Evolutionary conservation across 495 filamentous ascomycete genomes (phyloP), one percentile per base, ranked within the genome.

Genomic region (Penicillium coprophilum): DNA sequence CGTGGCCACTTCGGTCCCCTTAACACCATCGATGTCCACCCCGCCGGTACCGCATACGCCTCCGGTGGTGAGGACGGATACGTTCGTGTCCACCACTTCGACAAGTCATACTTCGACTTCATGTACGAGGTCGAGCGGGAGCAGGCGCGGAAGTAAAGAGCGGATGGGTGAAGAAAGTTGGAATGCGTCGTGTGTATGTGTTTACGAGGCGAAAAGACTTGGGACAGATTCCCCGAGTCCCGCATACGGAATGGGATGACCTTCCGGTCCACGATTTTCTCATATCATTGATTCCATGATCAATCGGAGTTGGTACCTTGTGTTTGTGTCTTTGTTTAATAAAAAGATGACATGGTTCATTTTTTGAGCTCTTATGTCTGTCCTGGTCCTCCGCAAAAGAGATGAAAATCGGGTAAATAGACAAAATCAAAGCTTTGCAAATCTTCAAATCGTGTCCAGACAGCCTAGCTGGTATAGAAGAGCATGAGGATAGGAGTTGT

Each of bases 101-200:
- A 99, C 76, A 92, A 94, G 82, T 79, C 86, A 38, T 99, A 97
- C 79, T 99, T 94, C 73, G 94, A 97, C 70, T 99, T 99, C 77
- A 85, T 86, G 80, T 99, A 96, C 71, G 95, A 99, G 81, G 94
- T 97, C 47, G 94, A 99, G 85, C 81, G 92, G 59, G 80, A 82
- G 74, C 77, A 79, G 62, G 45, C 73, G 71, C 72, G 73, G 60
- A 71, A 70, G 66, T 79, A 68, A 71, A 64, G 34, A 46, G 61
- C 46, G 21, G 28, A 45, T 9, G 40, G 44, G 24, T 59, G 58
- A 63, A 53, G 62, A 54, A 45, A 41, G 51, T 27, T 50, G 49
- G 15, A 60, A 72, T 66, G 65, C 65, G 70, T 69, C 61, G 55
- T 69, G 62, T 70, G 73, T 72, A 69, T 74, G 72, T 76, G 58